phyloP scores from a whole-genome alignment of 306 rosid genomes.

The Astragalus glycyphyllos region DNA sequence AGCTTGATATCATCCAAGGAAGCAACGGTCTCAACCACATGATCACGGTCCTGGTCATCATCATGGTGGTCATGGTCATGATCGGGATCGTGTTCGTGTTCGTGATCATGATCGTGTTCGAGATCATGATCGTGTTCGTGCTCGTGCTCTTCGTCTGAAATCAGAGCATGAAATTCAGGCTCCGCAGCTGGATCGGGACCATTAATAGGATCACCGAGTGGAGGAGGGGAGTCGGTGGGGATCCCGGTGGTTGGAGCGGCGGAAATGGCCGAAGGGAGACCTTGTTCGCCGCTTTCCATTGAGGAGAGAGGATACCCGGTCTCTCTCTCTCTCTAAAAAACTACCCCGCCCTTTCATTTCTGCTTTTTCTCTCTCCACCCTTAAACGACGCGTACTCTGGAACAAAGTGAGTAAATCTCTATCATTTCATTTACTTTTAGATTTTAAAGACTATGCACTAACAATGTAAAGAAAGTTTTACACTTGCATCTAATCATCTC shows the following conservation, averaged over 20 bases:
- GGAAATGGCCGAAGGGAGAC: conserved; percentile 44
- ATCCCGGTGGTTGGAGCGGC: conserved; percentile 41
- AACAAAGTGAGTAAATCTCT: too few species aligned
- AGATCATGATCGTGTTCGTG: conserved; percentile 43
- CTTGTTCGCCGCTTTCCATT: conserved; percentile 79
- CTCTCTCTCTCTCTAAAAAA: conserved; percentile 30
- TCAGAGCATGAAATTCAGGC: conserved; percentile 52
- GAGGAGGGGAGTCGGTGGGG: conserved; percentile 47
- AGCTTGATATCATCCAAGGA: conserved; percentile 82
- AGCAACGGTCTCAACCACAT: conserved; percentile 47
- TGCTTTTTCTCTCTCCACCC: conserved; percentile 55
- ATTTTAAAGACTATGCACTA: neutral
- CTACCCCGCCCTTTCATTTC: conserved; percentile 57
- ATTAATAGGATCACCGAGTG: neutral
- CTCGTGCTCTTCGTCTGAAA: conserved; percentile 64
- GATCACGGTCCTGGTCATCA: conserved; percentile 53
- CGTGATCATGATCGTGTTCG: conserved; percentile 26
- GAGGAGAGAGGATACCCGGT: conserved; percentile 37
- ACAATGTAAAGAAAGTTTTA: too few species aligned
- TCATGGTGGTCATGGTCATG: conserved; percentile 51
- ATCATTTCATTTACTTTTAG: neutral
- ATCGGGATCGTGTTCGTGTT: conserved; percentile 40
- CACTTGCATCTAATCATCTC: too few species aligned
- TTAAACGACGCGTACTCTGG: too few species aligned
- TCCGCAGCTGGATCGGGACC: conserved; percentile 44